Base-by-base conservation (phyloP, 116 monocot species). In the Iris pallida region DNA sequence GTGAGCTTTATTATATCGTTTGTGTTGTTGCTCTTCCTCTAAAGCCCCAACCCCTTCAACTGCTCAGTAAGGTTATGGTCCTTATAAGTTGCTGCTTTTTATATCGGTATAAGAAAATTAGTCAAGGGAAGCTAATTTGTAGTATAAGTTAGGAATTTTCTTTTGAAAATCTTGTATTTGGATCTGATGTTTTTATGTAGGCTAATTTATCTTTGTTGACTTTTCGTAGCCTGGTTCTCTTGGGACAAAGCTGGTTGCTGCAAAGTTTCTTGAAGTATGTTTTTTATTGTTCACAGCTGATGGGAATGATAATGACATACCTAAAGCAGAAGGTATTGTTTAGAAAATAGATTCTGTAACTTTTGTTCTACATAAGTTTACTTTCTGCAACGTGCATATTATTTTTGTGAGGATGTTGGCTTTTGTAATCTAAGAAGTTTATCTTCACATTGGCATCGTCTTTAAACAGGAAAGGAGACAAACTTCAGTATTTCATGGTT, bases 241-340 rank as follows among this genome's bases (percentile, higher is more conserved):
- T 59, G 73, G 71, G 57, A 64, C 68, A 61, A 95, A 88, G 73
- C 67, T 75, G 62, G 71, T 83, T 71, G 86, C 88, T 68, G 52
- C 88, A 43, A 95, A 95, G 72, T 95, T 95, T 78, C 66, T 95
- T 55, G 91, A 95, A 74, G 63, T 64, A 45, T 91, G 82, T 73
- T 64, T 85, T 69, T 61, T 88, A 9, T 52, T 66, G 53, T 82
- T 86, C 55, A 81, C 88, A 76, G 60, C 86, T 63, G 87, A 87
- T 74, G 70, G 42, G 10, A 55, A 69, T 71, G 72, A 71, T 70
- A 51, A 69, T 70, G 80, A 71, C 57, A 63, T 64, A 63, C 44
- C 74, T 45, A 42, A 47, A 48, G 14, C n/a, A 17, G 74, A 85
- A 85, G 88, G 88, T 86, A 71, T 47, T 68, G 30, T 48, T 19